phyloP scores from a whole-genome alignment of 805 yeast species.

The Metschnikowia borealis region DNA sequence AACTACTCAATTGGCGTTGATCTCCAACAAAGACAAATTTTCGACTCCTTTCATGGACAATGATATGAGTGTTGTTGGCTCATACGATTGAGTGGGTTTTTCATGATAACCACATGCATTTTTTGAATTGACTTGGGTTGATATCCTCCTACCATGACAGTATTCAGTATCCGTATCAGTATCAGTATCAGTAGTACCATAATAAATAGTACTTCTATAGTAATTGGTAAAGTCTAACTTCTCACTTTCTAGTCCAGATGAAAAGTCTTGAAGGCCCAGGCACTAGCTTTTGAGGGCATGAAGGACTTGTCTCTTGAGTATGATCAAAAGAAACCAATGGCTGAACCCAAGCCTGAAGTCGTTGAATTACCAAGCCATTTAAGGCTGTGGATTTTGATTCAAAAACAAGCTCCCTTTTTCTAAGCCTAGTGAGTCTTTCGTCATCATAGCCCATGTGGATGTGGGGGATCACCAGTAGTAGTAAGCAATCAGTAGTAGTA shows the following conservation, averaged over 20 bases:
- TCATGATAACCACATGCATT: conserved; percentile 69
- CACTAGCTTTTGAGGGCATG: conserved; percentile 35
- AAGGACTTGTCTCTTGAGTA: conserved; percentile 23
- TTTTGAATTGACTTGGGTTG: conserved; percentile 52
- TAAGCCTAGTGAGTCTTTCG: conserved; percentile 64
- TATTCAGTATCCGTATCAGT: too few relatives aligned
- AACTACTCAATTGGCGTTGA: conserved; percentile 69
- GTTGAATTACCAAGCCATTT: conserved; percentile 38
- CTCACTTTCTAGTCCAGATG: conserved; percentile 78
- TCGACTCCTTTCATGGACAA: conserved; percentile 59
- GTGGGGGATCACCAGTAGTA: too few relatives aligned
- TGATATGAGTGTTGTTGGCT: conserved; percentile 68
- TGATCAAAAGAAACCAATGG: conserved; percentile 8
- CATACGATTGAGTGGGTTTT: conserved; percentile 74
- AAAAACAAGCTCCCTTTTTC: too few relatives aligned
- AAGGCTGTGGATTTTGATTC: conserved; percentile 40
- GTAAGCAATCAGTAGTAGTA: too few relatives aligned
- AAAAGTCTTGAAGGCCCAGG: conserved; percentile 59
- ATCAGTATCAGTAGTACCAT: too few relatives aligned
- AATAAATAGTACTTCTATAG: too few relatives aligned
- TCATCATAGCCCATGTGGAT: conserved; percentile 81
- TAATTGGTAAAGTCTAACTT: conserved; percentile 48
- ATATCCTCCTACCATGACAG: conserved; percentile 55
- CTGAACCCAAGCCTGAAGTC: conserved; percentile 9
- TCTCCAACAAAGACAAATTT: conserved; percentile 73